A percentile compares a stretch with the other conserved stretches of the same genome.
phyloP scores from a whole-genome alignment of 2,329 filamentous ascomycete species.

The Alternaria burnsii region DNA sequence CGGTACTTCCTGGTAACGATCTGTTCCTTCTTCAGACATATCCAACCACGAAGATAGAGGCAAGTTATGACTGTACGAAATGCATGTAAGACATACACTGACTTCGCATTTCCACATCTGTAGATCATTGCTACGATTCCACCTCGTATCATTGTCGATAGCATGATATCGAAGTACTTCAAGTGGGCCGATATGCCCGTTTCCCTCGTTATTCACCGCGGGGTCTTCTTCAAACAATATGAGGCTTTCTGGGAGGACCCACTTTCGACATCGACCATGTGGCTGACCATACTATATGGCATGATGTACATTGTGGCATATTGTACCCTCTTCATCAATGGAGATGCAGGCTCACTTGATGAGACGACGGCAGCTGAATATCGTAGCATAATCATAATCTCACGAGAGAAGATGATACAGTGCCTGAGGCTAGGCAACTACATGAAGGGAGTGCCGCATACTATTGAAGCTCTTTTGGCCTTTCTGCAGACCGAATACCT shows the following conservation, averaged over 20 bases:
- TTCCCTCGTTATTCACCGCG: background rate
- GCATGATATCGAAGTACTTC: conserved; percentile 1
- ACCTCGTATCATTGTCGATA: background rate
- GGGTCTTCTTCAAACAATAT: background rate
- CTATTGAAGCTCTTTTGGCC: background rate
- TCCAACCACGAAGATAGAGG: background rate
- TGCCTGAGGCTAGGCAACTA: background rate
- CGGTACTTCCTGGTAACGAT: background rate
- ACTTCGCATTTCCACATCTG: too few relatives aligned
- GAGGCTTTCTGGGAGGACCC: conserved; percentile 1
- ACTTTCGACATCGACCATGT: background rate
- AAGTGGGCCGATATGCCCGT: conserved; percentile 2
- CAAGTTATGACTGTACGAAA: too few relatives aligned
- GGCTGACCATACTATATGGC: conserved; percentile 1
- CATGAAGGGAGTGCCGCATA: conserved; percentile 1
- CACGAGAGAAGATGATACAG: conserved; percentile 3
- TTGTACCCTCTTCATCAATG: background rate
- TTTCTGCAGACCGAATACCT: background rate
- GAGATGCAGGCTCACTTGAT: background rate
- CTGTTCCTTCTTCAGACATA: conserved; percentile 1
- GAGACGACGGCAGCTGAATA: background rate
- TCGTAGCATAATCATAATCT: background rate
- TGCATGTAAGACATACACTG: too few relatives aligned
- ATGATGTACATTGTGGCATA: background rate
- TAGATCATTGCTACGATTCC: background rate